phyloP scores from a whole-genome alignment of 2,329 filamentous ascomycete genomes.

The Seiridium unicorne region DNA sequence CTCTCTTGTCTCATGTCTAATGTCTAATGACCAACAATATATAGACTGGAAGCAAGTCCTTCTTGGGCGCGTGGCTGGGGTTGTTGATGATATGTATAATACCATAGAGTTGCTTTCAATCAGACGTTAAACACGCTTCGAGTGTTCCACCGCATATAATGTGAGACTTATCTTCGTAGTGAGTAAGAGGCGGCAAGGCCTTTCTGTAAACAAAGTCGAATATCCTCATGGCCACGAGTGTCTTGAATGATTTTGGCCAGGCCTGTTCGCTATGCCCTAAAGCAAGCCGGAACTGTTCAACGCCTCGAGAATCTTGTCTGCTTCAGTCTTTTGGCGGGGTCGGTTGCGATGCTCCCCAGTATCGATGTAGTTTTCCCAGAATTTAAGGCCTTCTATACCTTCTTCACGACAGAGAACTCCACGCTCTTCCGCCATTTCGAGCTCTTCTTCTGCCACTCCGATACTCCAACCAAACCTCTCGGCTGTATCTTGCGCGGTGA shows the following conservation, averaged over 20 bases:
- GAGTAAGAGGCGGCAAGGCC: no score
- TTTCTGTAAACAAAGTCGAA: no score
- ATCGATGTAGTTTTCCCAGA: conserved; percentile 81
- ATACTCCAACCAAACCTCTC: conserved; percentile 96
- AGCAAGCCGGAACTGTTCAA: conserved; percentile 32
- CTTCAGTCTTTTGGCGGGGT: conserved; percentile 29
- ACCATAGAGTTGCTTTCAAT: no score
- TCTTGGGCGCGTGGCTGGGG: neutral
- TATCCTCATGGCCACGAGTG: no score
- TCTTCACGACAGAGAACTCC: conserved; percentile 89
- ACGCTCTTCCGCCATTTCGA: conserved; percentile 94
- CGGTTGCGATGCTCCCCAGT: conserved; percentile 37
- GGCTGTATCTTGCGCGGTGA: conserved; percentile 86
- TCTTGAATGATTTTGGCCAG: no score
- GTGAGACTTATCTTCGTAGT: no score
- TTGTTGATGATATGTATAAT: neutral
- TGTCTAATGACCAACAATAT: conserved; percentile 6
- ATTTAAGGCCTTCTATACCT: conserved; percentile 84
- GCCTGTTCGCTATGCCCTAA: conserved; percentile 3
- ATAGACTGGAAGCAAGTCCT: conserved; percentile 4
- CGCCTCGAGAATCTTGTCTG: conserved; percentile 40
- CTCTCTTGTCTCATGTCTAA: neutral
- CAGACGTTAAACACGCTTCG: no score
- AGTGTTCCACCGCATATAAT: no score
- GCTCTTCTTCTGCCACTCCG: conserved; percentile 89